Evolutionary conservation across 2,329 filamentous ascomycete genomes (phyloP).

Genomic region (Podosphaera fusca): DNA sequence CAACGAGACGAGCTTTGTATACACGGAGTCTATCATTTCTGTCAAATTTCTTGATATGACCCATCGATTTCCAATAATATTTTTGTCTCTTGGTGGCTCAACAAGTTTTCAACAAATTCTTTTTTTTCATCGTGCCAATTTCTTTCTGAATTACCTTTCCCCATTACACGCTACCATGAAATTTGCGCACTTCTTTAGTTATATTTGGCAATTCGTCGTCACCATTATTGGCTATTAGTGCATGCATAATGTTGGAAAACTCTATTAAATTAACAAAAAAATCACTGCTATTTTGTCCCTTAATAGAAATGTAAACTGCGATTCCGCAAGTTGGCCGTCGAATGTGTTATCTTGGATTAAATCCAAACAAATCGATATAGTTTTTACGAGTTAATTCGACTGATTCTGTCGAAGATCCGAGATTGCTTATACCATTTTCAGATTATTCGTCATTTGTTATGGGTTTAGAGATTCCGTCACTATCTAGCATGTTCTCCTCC

Average conservation of each 20-base stretch:
- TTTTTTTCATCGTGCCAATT: not conserved
- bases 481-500: too few species aligned
- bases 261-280: not conserved
- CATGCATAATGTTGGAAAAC: not conserved
- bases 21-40: not conserved
- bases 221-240: not conserved
- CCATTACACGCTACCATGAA: not conserved
- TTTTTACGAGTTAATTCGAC: not conserved
- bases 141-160: not conserved
- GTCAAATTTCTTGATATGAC: not conserved
- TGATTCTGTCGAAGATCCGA: not conserved
- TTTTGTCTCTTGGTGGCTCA: not conserved
- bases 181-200: not conserved
- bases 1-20: not conserved
- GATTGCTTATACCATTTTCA: not conserved
- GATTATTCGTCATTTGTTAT: too few species aligned
- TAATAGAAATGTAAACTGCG: too few species aligned
- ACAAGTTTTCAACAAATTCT: not conserved
- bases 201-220: not conserved
- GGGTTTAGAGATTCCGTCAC: too few species aligned
- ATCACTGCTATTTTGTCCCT: not conserved
- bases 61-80: not conserved
- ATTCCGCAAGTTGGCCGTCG: not conserved
- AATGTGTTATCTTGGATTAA: not conserved
- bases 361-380: not conserved